Evolutionary conservation across 2,329 filamentous ascomycete species (phyloP).

Genomic region (Fusarium falciforme): DNA sequence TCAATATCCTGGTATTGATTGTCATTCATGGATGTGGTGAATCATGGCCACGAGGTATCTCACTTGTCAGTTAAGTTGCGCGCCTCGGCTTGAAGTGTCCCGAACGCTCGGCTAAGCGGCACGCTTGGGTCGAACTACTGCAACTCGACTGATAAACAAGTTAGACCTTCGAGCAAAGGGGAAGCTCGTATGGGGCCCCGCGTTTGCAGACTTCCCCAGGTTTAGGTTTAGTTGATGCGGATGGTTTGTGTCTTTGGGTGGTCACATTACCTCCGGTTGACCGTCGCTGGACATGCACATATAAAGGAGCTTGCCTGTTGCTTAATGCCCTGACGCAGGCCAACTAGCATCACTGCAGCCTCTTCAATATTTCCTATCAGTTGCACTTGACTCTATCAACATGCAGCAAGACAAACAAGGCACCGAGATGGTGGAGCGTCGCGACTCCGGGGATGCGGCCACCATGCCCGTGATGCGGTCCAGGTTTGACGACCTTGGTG

Average conservation of each 20-base stretch:
- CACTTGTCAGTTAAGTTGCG: background rate
- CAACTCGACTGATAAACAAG: background rate
- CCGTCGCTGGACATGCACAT: background rate
- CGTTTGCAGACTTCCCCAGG: background rate
- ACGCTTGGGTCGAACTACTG: background rate
- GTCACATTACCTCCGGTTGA: background rate
- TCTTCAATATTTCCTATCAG: background rate
- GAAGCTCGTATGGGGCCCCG: background rate
- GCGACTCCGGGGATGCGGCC: constrained; percentile 2
- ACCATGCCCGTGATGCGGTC: constrained; percentile 48
- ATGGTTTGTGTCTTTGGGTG: background rate
- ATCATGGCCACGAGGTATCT: background rate
- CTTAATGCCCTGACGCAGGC: background rate
- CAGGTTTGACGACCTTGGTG: constrained; percentile 50
- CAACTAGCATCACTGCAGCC: background rate
- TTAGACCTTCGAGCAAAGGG: background rate
- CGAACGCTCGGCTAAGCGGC: background rate
- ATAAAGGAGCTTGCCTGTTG: background rate
- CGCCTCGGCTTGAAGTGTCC: background rate
- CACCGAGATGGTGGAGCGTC: constrained; percentile 25
- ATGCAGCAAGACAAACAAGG: constrained; percentile 13
- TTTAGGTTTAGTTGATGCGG: background rate
- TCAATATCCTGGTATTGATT: background rate
- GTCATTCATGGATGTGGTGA: background rate
- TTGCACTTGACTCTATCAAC: background rate